Evolutionary conservation across 2,329 filamentous ascomycete species (phyloP).

Genomic region (Exophiala phaeomuriformis): DNA sequence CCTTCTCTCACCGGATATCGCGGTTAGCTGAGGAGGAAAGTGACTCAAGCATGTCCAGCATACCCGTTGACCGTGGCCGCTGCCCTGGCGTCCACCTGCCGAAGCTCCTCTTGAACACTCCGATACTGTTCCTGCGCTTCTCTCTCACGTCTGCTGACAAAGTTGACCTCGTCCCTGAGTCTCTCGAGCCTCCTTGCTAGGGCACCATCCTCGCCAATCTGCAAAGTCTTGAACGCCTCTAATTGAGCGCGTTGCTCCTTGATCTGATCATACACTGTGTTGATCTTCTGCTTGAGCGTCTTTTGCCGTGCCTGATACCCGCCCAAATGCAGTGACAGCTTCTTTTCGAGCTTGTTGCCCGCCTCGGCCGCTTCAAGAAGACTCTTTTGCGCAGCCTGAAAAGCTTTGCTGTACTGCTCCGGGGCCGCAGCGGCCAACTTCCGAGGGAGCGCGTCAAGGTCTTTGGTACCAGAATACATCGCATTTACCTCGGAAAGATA

Average conservation of each 20-base stretch:
- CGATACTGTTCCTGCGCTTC: slow-evolving; percentile 87
- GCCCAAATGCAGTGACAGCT: slow-evolving; percentile 75
- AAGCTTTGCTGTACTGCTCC: slow-evolving; percentile 60
- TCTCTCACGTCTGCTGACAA: slow-evolving; percentile 71
- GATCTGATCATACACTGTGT: slow-evolving; percentile 65
- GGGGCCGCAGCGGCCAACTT: slow-evolving; percentile 72
- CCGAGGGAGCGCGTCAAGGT: slow-evolving; percentile 55
- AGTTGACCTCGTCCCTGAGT: slow-evolving; percentile 74
- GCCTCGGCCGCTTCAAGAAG: slow-evolving; percentile 69
- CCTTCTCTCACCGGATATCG: too few species aligned
- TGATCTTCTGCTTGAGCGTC: slow-evolving; percentile 69
- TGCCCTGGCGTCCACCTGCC: slow-evolving; percentile 41
- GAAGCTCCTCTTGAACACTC: slow-evolving; percentile 67
- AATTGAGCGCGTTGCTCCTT: slow-evolving; percentile 66
- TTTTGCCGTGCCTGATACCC: slow-evolving; percentile 85
- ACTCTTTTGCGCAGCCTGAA: slow-evolving; percentile 66
- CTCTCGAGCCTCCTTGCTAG: slow-evolving; percentile 64
- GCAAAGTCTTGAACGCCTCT: slow-evolving; percentile 65
- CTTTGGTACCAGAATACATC: slow-evolving; percentile 48
- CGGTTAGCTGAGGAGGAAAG: background rate
- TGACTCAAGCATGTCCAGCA: slow-evolving; percentile 4
- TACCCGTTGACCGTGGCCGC: slow-evolving; percentile 1
- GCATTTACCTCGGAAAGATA: slow-evolving; percentile 35
- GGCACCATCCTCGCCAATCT: slow-evolving; percentile 71
- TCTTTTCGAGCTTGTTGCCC: slow-evolving; percentile 87